Percentiles rank a stretch among this genome's conserved stretches.
These are phyloP conservation scores for Juncus inflexus DNA, from an alignment of 176 grass and related monocot genomes.

Conservation along the genomic window DNA sequence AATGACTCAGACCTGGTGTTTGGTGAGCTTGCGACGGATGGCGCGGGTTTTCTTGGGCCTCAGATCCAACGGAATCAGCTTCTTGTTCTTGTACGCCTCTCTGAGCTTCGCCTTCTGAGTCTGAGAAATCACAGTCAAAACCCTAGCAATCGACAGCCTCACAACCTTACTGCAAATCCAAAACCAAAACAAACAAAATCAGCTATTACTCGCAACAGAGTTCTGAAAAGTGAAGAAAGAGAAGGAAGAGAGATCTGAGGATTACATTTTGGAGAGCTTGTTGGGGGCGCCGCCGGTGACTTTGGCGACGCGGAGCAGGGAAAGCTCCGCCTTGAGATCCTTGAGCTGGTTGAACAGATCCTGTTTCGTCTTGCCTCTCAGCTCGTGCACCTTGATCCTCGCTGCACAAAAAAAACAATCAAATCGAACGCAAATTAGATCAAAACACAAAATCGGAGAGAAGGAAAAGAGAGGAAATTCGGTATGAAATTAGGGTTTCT, in stretches of 20 bases:
- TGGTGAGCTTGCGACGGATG: conserved; percentile 76
- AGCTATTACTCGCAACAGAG: background rate
- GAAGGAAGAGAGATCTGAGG: background rate
- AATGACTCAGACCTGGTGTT: conserved; percentile 45
- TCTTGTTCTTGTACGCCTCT: conserved; percentile 87
- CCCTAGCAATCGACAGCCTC: conserved; percentile 61
- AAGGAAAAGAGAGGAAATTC: background rate
- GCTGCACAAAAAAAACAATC: conserved; percentile 26
- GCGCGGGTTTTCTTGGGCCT: conserved; percentile 85
- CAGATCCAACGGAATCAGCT: conserved; percentile 57
- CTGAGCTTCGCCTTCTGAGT: conserved; percentile 68
- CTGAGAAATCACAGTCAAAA: conserved; percentile 74
- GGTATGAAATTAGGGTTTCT: background rate
- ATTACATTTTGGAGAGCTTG: conserved; percentile 91
- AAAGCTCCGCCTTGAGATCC: conserved; percentile 79
- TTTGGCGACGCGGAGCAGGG: conserved; percentile 88
- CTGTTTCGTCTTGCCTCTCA: conserved; percentile 60
- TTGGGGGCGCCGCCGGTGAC: conserved; percentile 90
- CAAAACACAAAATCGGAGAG: background rate
- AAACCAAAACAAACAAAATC: background rate
- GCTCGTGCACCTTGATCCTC: conserved; percentile 86
- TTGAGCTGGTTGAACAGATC: conserved; percentile 64
- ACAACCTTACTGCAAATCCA: conserved; percentile 63
- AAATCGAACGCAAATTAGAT: conserved; percentile 17
- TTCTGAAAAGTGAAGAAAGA: background rate